These are phyloP conservation scores for Daldinia vernicosa DNA, from an alignment of 495 filamentous ascomycete genomes.

Conservation along the genomic window DNA sequence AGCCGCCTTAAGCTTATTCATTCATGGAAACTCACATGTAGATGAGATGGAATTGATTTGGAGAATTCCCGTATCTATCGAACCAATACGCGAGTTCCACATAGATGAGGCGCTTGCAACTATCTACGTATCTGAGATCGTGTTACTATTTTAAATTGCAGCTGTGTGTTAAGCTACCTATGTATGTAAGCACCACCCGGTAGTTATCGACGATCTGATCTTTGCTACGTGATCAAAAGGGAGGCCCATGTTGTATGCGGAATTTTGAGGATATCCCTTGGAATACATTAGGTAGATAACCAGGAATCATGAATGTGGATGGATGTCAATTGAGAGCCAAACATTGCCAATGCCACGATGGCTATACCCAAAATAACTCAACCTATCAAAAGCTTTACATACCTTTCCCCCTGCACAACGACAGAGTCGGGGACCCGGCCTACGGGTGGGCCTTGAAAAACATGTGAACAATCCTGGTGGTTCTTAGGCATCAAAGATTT, in stretches of 20 bases:
- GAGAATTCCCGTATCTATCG: conserved; percentile 9
- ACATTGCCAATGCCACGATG: conserved; percentile 12
- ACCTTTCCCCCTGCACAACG: conserved; percentile 20
- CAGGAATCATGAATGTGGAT: conserved; percentile 5
- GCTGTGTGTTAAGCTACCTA: conserved; percentile 13
- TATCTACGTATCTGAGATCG: conserved; percentile 13
- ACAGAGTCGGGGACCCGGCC: conserved; percentile 19
- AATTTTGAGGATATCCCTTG: conserved; percentile 10
- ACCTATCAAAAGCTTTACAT: conserved; percentile 19
- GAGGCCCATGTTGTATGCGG: conserved; percentile 6
- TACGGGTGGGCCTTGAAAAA: conserved; percentile 15
- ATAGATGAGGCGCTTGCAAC: conserved; percentile 24
- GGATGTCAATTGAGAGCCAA: background rate
- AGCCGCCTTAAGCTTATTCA: conserved; percentile 8
- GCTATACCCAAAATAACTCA: conserved; percentile 25
- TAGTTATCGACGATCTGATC: conserved; percentile 29
- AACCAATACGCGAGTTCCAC: conserved; percentile 38
- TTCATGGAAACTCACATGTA: background rate
- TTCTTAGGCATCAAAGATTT: conserved; percentile 32
- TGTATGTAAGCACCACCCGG: conserved; percentile 11
- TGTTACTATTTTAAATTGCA: conserved; percentile 14
- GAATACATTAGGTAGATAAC: background rate
- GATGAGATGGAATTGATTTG: conserved; percentile 4
- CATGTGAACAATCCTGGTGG: conserved; percentile 22
- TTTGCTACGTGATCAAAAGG: conserved; percentile 36